Percentiles rank a stretch among this genome's conserved stretches.
phyloP scores from a whole-genome alignment of 257 asterid species.

The Primulina eburnea region DNA sequence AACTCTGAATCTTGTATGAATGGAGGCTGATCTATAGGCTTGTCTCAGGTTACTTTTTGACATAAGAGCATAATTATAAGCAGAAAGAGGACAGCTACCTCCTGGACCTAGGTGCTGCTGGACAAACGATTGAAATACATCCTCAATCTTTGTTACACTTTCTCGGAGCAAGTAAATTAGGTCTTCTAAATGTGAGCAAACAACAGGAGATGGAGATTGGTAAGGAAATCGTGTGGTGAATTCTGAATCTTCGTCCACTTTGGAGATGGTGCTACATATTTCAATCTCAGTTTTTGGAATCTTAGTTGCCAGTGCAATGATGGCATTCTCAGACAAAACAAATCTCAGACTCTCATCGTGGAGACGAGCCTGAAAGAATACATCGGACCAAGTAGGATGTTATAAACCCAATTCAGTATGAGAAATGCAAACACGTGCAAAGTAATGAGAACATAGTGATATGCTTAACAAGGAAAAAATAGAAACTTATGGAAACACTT shows the following conservation, averaged over 20 bases:
- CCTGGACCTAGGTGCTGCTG: conserved; percentile 57
- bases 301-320: conserved; percentile 61
- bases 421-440: background rate
- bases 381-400: conserved; percentile 25
- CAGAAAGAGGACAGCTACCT: conserved; percentile 83
- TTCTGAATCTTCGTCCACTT: conserved; percentile 62
- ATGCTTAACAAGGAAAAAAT: too few relatives aligned
- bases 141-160: conserved; percentile 38
- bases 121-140: conserved; percentile 45
- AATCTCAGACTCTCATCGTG: conserved; percentile 95
- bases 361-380: conserved; percentile 77
- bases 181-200: conserved; percentile 68
- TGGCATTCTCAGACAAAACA: conserved; percentile 81
- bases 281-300: conserved; percentile 54
- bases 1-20: conserved; percentile 47
- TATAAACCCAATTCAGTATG: background rate
- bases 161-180: conserved; percentile 51
- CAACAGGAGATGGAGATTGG: conserved; percentile 70
- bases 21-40: conserved; percentile 42
- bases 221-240: conserved; percentile 26
- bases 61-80: conserved; percentile 61
- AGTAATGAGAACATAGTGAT: background rate
- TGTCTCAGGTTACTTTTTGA: conserved; percentile 57
- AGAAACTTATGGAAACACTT: background rate
- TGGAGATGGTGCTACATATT: conserved; percentile 46